Conservation (phyloP, 2,329 filamentous ascomycete species). For the Aspergillus tubingensis region DNA sequence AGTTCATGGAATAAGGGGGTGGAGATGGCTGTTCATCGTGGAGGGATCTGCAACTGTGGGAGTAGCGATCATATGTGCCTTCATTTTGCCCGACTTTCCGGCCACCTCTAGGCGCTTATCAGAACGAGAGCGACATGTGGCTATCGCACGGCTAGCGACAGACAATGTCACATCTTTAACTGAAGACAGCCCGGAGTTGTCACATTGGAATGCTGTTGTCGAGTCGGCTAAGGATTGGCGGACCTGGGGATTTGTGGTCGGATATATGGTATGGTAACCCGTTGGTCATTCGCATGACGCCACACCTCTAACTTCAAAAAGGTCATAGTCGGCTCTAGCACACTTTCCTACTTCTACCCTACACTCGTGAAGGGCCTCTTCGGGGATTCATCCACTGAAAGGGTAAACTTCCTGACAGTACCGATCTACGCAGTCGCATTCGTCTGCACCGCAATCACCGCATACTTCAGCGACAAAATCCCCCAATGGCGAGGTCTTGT, state of each 20-base stretch:
- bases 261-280: slow-evolving; percentile 37
- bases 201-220: slow-evolving; percentile 22
- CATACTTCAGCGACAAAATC: slow-evolving; percentile 52
- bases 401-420: slow-evolving; percentile 35
- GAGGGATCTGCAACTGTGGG: slow-evolving; percentile 49
- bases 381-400: slow-evolving; percentile 29
- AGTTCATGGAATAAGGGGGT: slow-evolving; percentile 49
- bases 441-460: slow-evolving; percentile 50
- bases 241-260: slow-evolving; percentile 44
- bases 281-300: neutral
- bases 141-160: slow-evolving; percentile 24
- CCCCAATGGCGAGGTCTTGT: slow-evolving; percentile 51
- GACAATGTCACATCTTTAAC: slow-evolving; percentile 22
- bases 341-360: slow-evolving; percentile 36
- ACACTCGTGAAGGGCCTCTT: slow-evolving; percentile 28
- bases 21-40: slow-evolving; percentile 57
- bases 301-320: neutral
- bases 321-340: slow-evolving; percentile 42
- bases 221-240: slow-evolving; percentile 31
- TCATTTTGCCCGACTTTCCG: slow-evolving; percentile 55
- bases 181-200: slow-evolving; percentile 17
- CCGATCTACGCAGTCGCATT: slow-evolving; percentile 59
- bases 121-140: slow-evolving; percentile 25
- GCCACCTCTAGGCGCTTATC: slow-evolving; percentile 48
- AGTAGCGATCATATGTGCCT: slow-evolving; percentile 45